A percentile compares a stretch with the other conserved stretches of the same genome.
These are phyloP conservation scores for Eragrostis tef DNA, from an alignment of 202 grass and related monocot species.

Conservation along the genomic window DNA sequence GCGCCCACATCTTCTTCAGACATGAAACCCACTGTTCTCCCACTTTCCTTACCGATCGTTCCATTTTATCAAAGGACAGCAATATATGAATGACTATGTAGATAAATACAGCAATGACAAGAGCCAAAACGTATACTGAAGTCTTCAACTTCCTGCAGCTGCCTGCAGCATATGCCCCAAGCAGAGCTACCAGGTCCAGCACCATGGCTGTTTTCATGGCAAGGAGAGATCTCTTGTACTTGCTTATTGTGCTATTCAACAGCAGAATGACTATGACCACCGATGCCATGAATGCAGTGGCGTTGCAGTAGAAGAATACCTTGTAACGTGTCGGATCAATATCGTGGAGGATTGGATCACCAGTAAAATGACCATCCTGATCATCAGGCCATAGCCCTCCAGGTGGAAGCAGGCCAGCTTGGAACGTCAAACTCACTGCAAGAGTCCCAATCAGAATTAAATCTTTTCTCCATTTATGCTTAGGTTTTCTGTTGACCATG, in stretches of 20 bases:
- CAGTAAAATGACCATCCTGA: slow-evolving; percentile 41
- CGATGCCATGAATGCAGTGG: slow-evolving; percentile 61
- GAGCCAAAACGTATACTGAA: slow-evolving; percentile 51
- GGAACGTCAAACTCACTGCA: slow-evolving; percentile 56
- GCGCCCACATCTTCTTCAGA: slow-evolving; percentile 34
- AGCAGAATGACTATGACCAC: slow-evolving; percentile 66
- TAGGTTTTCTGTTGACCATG: background rate
- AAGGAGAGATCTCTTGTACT: slow-evolving; percentile 49
- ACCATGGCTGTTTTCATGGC: slow-evolving; percentile 67
- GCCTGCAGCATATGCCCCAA: slow-evolving; percentile 54
- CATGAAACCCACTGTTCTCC: slow-evolving; percentile 34
- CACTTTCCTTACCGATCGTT: slow-evolving; percentile 2
- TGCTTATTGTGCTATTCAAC: slow-evolving; percentile 58
- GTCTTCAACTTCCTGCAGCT: slow-evolving; percentile 55
- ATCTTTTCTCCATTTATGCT: slow-evolving; percentile 62
- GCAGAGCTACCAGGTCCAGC: slow-evolving; percentile 46
- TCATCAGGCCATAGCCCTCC: slow-evolving; percentile 58
- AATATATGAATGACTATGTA: slow-evolving; percentile 51
- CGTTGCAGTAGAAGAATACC: slow-evolving; percentile 66
- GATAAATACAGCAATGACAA: slow-evolving; percentile 48
- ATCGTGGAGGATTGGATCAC: slow-evolving; percentile 58
- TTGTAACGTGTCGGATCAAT: slow-evolving; percentile 44
- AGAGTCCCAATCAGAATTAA: slow-evolving; percentile 58
- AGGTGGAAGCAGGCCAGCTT: slow-evolving; percentile 57
- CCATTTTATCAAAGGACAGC: slow-evolving; percentile 50